These are phyloP conservation scores for Aspergillus bombycis DNA, from an alignment of 2,329 filamentous ascomycete genomes.

Conservation along the genomic window DNA sequence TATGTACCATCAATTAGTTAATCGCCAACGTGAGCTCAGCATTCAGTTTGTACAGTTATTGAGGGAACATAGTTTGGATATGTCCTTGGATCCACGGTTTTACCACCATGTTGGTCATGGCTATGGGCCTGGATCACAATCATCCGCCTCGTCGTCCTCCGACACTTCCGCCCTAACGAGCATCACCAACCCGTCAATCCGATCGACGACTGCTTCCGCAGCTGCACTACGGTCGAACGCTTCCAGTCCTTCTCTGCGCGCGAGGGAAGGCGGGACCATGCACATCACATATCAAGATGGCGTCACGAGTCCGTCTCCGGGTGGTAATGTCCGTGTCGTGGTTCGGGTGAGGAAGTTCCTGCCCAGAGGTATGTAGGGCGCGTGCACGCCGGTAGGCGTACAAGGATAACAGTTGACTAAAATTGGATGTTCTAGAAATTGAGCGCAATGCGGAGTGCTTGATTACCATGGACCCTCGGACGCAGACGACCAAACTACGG, in stretches of 20 bases:
- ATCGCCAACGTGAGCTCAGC: conserved; percentile 45
- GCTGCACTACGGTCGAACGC: conserved; percentile 61
- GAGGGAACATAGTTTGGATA: conserved; percentile 39
- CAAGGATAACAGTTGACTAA: background rate
- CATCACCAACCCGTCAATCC: conserved; percentile 41
- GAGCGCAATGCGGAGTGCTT: conserved; percentile 81
- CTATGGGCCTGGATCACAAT: conserved; percentile 37
- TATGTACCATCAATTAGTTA: conserved; percentile 45
- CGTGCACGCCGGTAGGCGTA: background rate
- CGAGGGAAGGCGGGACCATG: conserved; percentile 68
- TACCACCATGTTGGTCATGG: conserved; percentile 38
- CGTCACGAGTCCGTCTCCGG: conserved; percentile 55
- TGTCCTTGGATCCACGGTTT: conserved; percentile 47
- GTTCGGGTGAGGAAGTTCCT: conserved; percentile 80
- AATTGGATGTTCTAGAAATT: conserved; percentile 63
- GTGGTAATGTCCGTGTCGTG: conserved; percentile 80
- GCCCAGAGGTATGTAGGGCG: conserved; percentile 65
- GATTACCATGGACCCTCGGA: conserved; percentile 85
- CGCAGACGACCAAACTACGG: conserved; percentile 80
- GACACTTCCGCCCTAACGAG: conserved; percentile 37
- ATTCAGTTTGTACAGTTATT: conserved; percentile 44
- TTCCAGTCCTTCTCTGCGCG: conserved; percentile 77
- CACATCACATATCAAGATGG: conserved; percentile 51
- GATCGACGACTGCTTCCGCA: conserved; percentile 41
- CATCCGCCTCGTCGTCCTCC: conserved; percentile 37